Conservation (phyloP, 768 basidiomycete species). For the Podaxis pistillaris region DNA sequence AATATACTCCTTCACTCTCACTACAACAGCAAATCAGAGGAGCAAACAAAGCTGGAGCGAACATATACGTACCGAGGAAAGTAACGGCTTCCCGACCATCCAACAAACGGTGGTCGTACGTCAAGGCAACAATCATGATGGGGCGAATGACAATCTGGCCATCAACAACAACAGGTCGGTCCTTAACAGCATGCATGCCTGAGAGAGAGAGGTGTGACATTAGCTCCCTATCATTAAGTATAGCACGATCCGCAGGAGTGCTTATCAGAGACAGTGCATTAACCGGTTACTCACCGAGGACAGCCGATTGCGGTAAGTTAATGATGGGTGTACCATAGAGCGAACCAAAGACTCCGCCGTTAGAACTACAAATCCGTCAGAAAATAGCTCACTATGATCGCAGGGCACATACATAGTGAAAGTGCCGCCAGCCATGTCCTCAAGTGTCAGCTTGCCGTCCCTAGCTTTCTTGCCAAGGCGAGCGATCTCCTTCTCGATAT, state of each 20-base stretch:
- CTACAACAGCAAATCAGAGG: conserved; percentile 33
- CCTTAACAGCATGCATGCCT: conserved; percentile 96
- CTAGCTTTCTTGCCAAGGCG: conserved; percentile 91
- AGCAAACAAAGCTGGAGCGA: background rate
- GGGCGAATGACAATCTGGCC: conserved; percentile 96
- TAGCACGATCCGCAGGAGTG: background rate
- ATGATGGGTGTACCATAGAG: conserved; percentile 99
- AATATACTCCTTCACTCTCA: conserved; percentile 90
- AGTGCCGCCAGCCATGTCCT: conserved; percentile 98
- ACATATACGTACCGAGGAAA: conserved; percentile 78
- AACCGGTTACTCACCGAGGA: conserved; percentile 59
- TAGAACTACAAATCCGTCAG: conserved; percentile 60
- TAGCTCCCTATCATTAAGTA: background rate
- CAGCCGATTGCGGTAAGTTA: conserved; percentile 93
- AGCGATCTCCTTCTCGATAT: conserved; percentile 93
- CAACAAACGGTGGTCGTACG: conserved; percentile 93
- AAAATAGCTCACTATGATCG: background rate
- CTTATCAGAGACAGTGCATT: background rate
- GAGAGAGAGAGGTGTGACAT: conserved; percentile 4
- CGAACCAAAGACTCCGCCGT: conserved; percentile 98
- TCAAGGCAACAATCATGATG: conserved; percentile 92
- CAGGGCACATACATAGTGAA: conserved; percentile 82
- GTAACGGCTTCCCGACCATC: conserved; percentile 96
- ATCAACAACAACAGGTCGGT: conserved; percentile 84
- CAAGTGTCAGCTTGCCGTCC: conserved; percentile 91